Evolutionary conservation across 2,329 filamentous ascomycete species (phyloP), one percentile per base, ranked within the genome.

Genomic region (Cladophialophora carrionii): DNA sequence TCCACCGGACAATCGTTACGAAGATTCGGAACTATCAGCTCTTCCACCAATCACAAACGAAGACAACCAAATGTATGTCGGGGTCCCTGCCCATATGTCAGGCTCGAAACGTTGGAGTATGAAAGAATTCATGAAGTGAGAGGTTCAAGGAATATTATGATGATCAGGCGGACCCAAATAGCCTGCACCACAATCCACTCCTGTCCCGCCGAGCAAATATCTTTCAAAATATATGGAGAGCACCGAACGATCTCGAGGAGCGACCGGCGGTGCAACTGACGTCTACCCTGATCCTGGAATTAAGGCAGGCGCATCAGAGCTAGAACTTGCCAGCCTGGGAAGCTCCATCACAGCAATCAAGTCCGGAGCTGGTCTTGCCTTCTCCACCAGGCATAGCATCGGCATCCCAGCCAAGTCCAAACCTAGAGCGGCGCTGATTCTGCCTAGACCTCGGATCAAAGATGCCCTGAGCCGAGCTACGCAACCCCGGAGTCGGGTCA

Each of bases 71-170:
- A 68, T 66, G 65, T 70, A 68, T 53, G 61, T 70, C 31, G 68
- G 65, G 10, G 65, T 70, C 20, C 68, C 68, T 9, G 31, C 63
- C 7, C 65, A 70, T 49, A 66, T 70, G 63, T 66, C 65, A 20
- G 68, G 68, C 5, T 66, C 62, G 14, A 70, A 70, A 51, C 65
- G 68, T 17, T 70, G 68, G 68, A 70, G 68, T 51, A 70, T 65
- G 63, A 65, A 68, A 55, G 68, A 68, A 53, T 69, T 63, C 59
- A 63, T 67, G 49, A 65, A 49, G 67, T 66, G 41, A 63, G 17
- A 34, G 31, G n/a, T 43, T 14, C 37, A 8, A n/a, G 2, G 37
- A 14, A 14, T 43, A 8, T 43, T 43, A 43, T 17, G 37, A 43
- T 43, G 17, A 43, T 43, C 37, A 43, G 7, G 37, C n/a, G 37